Conservation (phyloP, 2,329 filamentous ascomycete genomes). For the Aspergillus caelatus region DNA sequence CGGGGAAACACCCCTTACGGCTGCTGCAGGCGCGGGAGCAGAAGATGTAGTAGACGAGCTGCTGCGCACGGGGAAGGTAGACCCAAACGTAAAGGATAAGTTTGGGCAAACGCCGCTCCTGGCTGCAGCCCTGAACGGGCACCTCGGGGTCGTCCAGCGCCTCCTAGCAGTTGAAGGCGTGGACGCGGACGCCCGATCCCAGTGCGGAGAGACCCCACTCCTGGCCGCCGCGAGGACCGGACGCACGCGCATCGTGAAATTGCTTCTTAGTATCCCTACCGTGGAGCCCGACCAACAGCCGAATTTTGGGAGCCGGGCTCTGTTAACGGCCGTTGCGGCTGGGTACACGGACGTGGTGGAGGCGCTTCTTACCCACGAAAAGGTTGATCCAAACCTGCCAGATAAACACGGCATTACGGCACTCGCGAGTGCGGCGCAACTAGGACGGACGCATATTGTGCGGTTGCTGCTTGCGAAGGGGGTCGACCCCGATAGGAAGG, state of each 20-base stretch:
- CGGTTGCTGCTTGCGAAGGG: not conserved
- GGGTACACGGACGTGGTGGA: too few relatives aligned
- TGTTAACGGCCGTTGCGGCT: too few relatives aligned
- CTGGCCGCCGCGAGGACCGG: not conserved
- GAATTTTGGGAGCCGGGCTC: too few relatives aligned
- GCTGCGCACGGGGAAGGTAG: not conserved
- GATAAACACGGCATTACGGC: too few relatives aligned
- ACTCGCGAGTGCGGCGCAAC: too few relatives aligned
- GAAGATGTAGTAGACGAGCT: not conserved
- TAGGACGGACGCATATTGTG: too few relatives aligned
- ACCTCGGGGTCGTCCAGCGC: too few relatives aligned
- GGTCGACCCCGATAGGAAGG: not conserved
- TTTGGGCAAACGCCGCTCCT: not conserved
- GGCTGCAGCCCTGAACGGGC: not conserved
- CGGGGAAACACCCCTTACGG: not conserved
- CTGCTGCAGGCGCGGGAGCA: not conserved
- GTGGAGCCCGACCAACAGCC: too few relatives aligned
- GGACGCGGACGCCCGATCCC: too few relatives aligned
- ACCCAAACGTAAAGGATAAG: not conserved
- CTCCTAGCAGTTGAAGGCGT: too few relatives aligned
- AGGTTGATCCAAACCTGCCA: too few relatives aligned
- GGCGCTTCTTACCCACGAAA: too few relatives aligned
- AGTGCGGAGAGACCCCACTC: not conserved
- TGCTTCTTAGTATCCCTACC: not conserved
- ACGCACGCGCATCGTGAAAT: not conserved